A percentile compares a stretch with the other conserved stretches of the same genome.
Evolutionary conservation across 2,329 filamentous ascomycete genomes (phyloP).

Genomic region (Ceratocystis cacaofunesta): DNA sequence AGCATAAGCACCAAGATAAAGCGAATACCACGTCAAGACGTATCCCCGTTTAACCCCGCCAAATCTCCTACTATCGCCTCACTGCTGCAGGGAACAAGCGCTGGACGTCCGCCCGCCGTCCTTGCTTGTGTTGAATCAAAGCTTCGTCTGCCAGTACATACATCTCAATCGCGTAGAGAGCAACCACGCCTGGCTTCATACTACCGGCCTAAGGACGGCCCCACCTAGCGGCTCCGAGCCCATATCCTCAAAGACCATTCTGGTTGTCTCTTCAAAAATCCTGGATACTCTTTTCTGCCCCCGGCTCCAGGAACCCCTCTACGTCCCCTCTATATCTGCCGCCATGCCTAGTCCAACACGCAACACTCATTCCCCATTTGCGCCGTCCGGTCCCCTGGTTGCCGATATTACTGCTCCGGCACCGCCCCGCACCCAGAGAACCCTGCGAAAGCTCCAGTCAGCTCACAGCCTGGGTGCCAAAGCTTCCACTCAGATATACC

Average conservation of each 20-base stretch:
- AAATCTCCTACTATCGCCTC: too few species aligned
- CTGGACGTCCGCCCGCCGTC: neutral
- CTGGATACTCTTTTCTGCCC: neutral
- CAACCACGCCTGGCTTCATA: too few species aligned
- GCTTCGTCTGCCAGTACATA: too few species aligned
- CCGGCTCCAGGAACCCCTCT: neutral
- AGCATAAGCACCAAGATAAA: neutral
- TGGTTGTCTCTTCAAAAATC: neutral
- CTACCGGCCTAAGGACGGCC: neutral
- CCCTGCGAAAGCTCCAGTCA: slow-evolving; percentile 59
- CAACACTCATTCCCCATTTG: neutral
- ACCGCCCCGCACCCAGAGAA: slow-evolving; percentile 50
- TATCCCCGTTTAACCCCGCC: too few species aligned
- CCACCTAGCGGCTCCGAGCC: neutral
- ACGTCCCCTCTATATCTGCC: neutral
- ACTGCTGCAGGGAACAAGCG: too few species aligned
- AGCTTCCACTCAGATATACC: slow-evolving; percentile 33
- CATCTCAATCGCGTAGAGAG: too few species aligned
- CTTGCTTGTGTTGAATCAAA: neutral
- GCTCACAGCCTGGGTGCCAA: slow-evolving; percentile 53
- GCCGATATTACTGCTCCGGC: slow-evolving; percentile 39
- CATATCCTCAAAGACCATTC: neutral
- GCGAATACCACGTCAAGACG: neutral
- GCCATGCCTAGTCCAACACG: slow-evolving; percentile 10
- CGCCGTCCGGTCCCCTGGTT: neutral